A percentile compares a stretch with the other conserved stretches of the same genome.
phyloP scores from a whole-genome alignment of 2,329 filamentous ascomycete species.

The Calonectria honghensis region DNA sequence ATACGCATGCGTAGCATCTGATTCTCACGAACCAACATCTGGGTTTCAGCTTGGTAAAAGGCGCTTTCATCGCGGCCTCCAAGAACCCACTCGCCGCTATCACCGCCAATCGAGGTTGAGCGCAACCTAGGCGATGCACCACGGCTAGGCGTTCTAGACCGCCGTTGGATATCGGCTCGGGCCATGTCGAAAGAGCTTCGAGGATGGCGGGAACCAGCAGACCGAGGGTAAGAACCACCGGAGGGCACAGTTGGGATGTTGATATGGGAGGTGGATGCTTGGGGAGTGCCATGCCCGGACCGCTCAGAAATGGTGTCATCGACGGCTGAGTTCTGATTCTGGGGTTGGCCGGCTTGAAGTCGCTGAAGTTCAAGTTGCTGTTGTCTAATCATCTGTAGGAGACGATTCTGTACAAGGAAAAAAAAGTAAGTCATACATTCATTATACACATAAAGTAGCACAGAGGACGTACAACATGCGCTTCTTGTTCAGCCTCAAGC shows the following conservation, averaged over 20 bases:
- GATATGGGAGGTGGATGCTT: slow-evolving; percentile 60
- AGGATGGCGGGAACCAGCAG: slow-evolving; percentile 69
- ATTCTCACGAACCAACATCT: slow-evolving; percentile 85
- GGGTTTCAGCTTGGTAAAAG: slow-evolving; percentile 89
- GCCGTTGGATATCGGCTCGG: slow-evolving; percentile 72
- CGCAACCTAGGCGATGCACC: slow-evolving; percentile 74
- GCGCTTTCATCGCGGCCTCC: slow-evolving; percentile 83
- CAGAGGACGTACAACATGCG: slow-evolving; percentile 78
- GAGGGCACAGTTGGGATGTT: slow-evolving; percentile 57
- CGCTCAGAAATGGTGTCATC: slow-evolving; percentile 71
- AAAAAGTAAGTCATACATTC: slow-evolving; percentile 39
- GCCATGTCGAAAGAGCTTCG: slow-evolving; percentile 77
- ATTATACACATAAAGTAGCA: neutral
- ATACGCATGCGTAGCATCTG: slow-evolving; percentile 88
- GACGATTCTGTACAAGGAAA: slow-evolving; percentile 76
- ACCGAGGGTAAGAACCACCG: slow-evolving; percentile 69
- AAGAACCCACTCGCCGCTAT: slow-evolving; percentile 77
- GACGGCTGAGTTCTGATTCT: slow-evolving; percentile 61
- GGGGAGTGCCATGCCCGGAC: slow-evolving; percentile 62
- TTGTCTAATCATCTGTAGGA: slow-evolving; percentile 84
- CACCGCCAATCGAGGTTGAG: slow-evolving; percentile 75
- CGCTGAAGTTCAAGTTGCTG: slow-evolving; percentile 83
- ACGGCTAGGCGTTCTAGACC: slow-evolving; percentile 76
- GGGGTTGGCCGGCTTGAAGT: slow-evolving; percentile 69
- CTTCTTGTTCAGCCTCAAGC: slow-evolving; percentile 86